Evolutionary conservation across 106 monocot genomes (phyloP), one percentile per base, ranked within the genome.

Genomic region (Dioscorea dumetorum): DNA sequence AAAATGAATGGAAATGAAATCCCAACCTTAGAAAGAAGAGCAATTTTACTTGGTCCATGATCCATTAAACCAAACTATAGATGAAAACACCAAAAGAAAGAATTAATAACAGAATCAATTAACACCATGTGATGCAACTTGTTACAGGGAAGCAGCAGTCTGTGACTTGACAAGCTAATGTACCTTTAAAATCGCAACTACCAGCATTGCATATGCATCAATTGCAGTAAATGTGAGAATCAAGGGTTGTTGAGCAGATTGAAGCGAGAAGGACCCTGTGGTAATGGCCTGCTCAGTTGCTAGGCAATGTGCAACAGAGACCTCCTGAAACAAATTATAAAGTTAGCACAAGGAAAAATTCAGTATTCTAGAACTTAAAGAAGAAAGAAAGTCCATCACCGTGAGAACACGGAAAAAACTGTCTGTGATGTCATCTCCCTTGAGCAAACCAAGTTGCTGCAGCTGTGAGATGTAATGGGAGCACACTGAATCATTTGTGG

Each of bases 341-440:
- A 19, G 4, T 34, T 23, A 63, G 15, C 41, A 41, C 3, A 1
- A 41, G 17, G 4, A 23, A 15, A 63, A 17, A 10, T 33, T 19
- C 15, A 23, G 3, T 32, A 33, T 22, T 21, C 19, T 64, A 33
- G 11, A 24, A 5, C 16, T 60, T 8, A 60, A 58, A 24, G 53
- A 51, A 48, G 17, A n/a, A n/a, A n/a, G 48, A 34, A 58, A 51
- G 41, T 12, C 20, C 57, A 65, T 72, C 58, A 99, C 93, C 77
- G 58, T 93, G 3, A 99, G 65, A 66, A 90, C 57, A 74, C 79
- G 87, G 66, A 90, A 99, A 63, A 93, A 93, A 23, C 77, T 85
- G 12, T 99, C 99, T 7, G 85, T 93, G 23, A 67, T 68, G 67
- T 99, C 99, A 67, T 99, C 99, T 49, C 90, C 90, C 74, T 87